Evolutionary conservation across 1,284 basidiomycete species (phyloP), one percentile per base, ranked within the genome.

Genomic region (Phellopilus nigrolimitatus): DNA sequence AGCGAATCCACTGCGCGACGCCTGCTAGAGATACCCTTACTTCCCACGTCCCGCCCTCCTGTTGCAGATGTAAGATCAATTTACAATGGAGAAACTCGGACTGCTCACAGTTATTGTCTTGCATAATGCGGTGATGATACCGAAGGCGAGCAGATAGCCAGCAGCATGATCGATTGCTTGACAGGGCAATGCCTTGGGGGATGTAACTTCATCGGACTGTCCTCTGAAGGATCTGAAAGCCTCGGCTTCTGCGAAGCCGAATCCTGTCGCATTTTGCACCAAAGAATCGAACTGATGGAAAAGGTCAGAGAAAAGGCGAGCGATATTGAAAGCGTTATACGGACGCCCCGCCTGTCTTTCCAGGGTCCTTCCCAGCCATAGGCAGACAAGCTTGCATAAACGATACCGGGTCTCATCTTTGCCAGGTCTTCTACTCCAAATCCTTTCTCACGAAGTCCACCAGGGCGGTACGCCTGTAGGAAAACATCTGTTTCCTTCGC

Each of bases 1-100:
- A 75, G 12, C 77, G 73, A 6, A 82, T 68, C 78, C 78, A 82
- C 41, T 74, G 70, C 0, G 73, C 78, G 1, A 79, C 74, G 1
- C 71, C 74, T 25, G 74, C 75, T 0, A 84, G 70, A 1, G 80
- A 82, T 13, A 82, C 79, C 4, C 72, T 73, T 2, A 82, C 77
- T 62, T 80, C 75, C 72, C 75, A 80, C 8, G 78, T 79, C 4
- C 79, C 79, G n/a, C 80, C 81, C 55, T 79, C 76, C 80, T 82
- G 54, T 13, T n/a, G n/a, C n/a, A n/a, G 3, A 36, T 31, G 4
- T 5, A 15, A n/a, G 19, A 28, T 9, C 22, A 12, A 3, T 0
- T 4, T 37, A 24, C 25, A 28, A n/a, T 5, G 12, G 8, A 19
- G 13, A 6, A 28, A 4, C 17, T n/a, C 10, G 25, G 15, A 12